Base-by-base conservation (phyloP, 2,329 filamentous ascomycete species). In the Ilyonectria destructans region DNA sequence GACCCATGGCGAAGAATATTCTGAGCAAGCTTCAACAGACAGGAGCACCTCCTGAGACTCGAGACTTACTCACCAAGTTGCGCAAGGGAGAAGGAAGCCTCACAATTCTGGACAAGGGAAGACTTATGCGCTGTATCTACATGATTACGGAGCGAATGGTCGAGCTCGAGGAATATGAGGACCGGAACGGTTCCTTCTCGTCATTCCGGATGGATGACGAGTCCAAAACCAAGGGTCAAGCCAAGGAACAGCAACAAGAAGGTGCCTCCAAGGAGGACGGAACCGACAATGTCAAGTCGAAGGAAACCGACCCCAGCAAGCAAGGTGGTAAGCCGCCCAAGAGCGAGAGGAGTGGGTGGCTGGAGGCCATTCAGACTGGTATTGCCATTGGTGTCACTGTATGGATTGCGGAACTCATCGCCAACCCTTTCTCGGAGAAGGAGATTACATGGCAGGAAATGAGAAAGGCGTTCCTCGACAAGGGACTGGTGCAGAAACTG, bases 401-500 rank as follows among this genome's bases (percentile, higher is more conserved):
- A 8, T 86, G 83, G 71, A 83, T 84, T 49, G 75, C 88, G 8
- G 83, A 82, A 35, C 75, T 77, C 9, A 73, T 83, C 58, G 78
- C 78, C 73, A 82, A 82, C 70, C 72, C 85, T 29, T 83, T 85
- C 70, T 81, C 82, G 4, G 84, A 86, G 71, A 82, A 83, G 77
- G 96, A 99, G 79, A 98, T 99, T 67, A 98, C 96, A 62, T 99
- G 95, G 94, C 95, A 99, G 83, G 96, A 99, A 83, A 94, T 99
- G 83, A 88, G 93, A 70, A 95, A 90, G 74, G 96, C 94, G 35
- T 98, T 97, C 86, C 86, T 99, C 68, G 95, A 98, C 83, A 98
- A 97, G 86, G 96, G 96, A 8, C 87, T 99, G 26, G 95, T 99
- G 21, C 93, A 98, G 83, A 98, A 95, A 85, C 88, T 99, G 19